These are phyloP conservation scores for Scleroderma bovista DNA, from an alignment of 768 basidiomycete species.

Conservation along the genomic window DNA sequence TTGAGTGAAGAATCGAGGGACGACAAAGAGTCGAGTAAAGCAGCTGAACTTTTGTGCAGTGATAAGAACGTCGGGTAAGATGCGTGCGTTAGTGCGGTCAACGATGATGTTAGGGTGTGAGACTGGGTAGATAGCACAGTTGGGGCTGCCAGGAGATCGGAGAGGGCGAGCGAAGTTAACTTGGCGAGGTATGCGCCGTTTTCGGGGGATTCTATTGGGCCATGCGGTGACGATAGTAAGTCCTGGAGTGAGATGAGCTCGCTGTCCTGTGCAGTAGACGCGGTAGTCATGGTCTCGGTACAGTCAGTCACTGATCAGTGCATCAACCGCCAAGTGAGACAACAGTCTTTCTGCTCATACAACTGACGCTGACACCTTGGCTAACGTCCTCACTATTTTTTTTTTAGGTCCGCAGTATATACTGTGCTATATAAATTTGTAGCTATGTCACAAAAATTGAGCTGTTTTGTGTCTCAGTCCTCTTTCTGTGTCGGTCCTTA, in stretches of 20 bases:
- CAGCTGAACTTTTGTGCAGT: slow-evolving; percentile 74
- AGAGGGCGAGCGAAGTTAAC: slow-evolving; percentile 60
- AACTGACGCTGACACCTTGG: too few relatives aligned
- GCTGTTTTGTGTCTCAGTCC: too few relatives aligned
- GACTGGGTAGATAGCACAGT: slow-evolving; percentile 74
- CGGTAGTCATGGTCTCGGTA: slow-evolving; percentile 13
- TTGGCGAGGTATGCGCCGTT: slow-evolving; percentile 53
- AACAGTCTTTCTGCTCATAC: too few relatives aligned
- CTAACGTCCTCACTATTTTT: too few relatives aligned
- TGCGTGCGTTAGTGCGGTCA: slow-evolving; percentile 85
- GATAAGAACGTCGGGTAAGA: slow-evolving; percentile 91
- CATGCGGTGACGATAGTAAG: slow-evolving; percentile 17
- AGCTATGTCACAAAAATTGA: too few relatives aligned
- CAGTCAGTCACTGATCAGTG: not conserved
- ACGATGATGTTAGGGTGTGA: slow-evolving; percentile 80
- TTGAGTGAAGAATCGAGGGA: slow-evolving; percentile 73
- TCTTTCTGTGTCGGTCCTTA: too few relatives aligned
- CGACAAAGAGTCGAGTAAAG: slow-evolving; percentile 65
- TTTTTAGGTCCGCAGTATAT: too few relatives aligned
- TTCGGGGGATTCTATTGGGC: slow-evolving; percentile 13
- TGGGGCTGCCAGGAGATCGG: slow-evolving; percentile 69
- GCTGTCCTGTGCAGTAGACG: slow-evolving; percentile 2
- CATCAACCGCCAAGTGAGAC: too few relatives aligned
- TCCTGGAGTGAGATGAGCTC: slow-evolving; percentile 22
- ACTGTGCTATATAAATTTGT: too few relatives aligned